These are phyloP conservation scores for Cutaneotrichosporon spelunceum DNA, from an alignment of 1,284 basidiomycete genomes.

Conservation along the genomic window DNA sequence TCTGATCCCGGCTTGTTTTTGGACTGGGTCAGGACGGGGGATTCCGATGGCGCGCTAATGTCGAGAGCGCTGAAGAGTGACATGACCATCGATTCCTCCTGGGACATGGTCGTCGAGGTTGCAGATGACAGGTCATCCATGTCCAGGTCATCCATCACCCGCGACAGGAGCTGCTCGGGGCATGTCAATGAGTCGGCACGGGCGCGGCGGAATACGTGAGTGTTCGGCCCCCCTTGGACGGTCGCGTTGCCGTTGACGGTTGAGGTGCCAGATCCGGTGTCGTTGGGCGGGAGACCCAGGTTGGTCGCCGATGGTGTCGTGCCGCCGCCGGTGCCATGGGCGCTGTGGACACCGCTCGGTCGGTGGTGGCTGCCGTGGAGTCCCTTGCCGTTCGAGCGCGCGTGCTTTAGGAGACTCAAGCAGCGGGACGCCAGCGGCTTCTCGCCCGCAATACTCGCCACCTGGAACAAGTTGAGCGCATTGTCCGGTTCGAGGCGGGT, in stretches of 20 bases:
- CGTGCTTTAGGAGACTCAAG: slow-evolving; percentile 60
- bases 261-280: neutral
- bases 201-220: slow-evolving; percentile 16
- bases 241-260: neutral
- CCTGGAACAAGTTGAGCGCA: slow-evolving; percentile 86
- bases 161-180: neutral
- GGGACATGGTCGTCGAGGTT: neutral
- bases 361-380: slow-evolving; percentile 8
- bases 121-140: neutral
- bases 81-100: neutral
- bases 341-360: slow-evolving; percentile 14
- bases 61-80: neutral
- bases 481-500: slow-evolving; percentile 74
- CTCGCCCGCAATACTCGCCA: slow-evolving; percentile 83
- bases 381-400: slow-evolving; percentile 2
- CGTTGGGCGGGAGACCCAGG: neutral
- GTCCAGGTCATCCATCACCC: neutral
- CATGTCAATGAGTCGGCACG: slow-evolving; percentile 27
- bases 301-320: neutral
- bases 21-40: neutral
- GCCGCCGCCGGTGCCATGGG: slow-evolving; percentile 11
- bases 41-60: neutral
- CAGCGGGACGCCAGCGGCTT: slow-evolving; percentile 82
- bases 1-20: neutral
- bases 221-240: neutral